phyloP scores from a whole-genome alignment of 805 yeast genomes.

The Saturnispora ahearnii region DNA sequence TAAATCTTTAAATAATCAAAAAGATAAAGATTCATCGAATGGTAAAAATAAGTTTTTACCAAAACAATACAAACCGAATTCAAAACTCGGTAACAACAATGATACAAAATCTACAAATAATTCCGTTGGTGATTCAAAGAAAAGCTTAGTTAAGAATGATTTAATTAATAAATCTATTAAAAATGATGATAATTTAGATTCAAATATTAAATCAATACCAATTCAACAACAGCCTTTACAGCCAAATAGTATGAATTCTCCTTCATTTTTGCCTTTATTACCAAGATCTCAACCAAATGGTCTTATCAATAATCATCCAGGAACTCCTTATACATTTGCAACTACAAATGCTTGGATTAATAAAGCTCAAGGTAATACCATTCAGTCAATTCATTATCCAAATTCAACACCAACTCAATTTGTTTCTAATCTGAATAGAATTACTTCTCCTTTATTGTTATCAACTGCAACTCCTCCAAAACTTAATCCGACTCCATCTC shows the following conservation, averaged over 20 bases:
- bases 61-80: slow-evolving; percentile 30
- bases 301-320: slow-evolving; percentile 15
- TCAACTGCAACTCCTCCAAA: slow-evolving; percentile 34
- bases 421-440: slow-evolving; percentile 53
- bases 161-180: neutral
- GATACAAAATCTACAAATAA: slow-evolving; percentile 6
- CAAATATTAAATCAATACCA: neutral
- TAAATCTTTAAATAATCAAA: slow-evolving; percentile 43
- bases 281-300: slow-evolving; percentile 27
- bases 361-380: slow-evolving; percentile 24
- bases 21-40: slow-evolving; percentile 34
- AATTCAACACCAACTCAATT: slow-evolving; percentile 62
- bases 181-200: neutral
- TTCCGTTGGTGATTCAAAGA: neutral
- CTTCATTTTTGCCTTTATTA: slow-evolving; percentile 33
- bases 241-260: slow-evolving; percentile 21
- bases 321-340: slow-evolving; percentile 24
- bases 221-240: slow-evolving; percentile 7
- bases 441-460: slow-evolving; percentile 56
- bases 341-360: slow-evolving; percentile 23
- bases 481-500: slow-evolving; percentile 27
- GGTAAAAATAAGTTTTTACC: slow-evolving; percentile 27
- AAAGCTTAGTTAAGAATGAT: neutral
- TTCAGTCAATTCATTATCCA: slow-evolving; percentile 57
- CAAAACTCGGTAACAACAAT: slow-evolving; percentile 13